Evolutionary conservation across 2,329 filamentous ascomycete genomes (phyloP), one percentile per base, ranked within the genome.

Genomic region (Harringtonia lauricola): DNA sequence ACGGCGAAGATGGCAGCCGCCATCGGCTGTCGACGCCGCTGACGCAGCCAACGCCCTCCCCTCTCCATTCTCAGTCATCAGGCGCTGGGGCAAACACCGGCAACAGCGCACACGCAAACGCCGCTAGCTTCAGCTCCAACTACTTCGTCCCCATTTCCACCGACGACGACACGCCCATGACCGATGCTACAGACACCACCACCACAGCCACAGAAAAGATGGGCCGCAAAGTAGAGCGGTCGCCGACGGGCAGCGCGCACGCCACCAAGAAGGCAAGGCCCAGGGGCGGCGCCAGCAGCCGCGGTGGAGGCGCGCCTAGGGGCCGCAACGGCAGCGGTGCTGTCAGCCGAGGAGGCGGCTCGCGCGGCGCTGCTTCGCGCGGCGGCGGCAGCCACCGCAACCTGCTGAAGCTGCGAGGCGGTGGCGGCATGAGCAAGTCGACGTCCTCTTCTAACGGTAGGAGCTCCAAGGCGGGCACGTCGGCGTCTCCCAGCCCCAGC

Each of bases 81-180:
- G 41, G 35, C 9, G 8, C 33, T 18, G 41, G 38, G 13, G 15
- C 29, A 14, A 33, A 9, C 18, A n/a, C 22, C n/a, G n/a, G 15
- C 17, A 9, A n/a, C 17, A 15, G 31, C 14, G 17, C 26, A 8
- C 21, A 42, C 29, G 18, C 10, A 2, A 24, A 21, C 17, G 3
- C 35, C 14, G n/a, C 21, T 21, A 12, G 35, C n/a, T 28, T 14
- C 24, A 36, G 34, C 7, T 24, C 24, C 31, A 46, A 30, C 44
- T 39, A 39, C 41, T 42, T 44, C 36, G 18, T 14, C 9, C 26
- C 34, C 13, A n/a, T 12, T n/a, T 22, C 18, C 30, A 17, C 4
- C 31, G 44, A 49, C 30, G 45, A 43, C 44, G 49, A 49, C 22
- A 42, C 45, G 5, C 41, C 46, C 6, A 51, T 51, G 49, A 43